phyloP scores from a whole-genome alignment of 176 grass and related monocot genomes.

The Puya raimondii region DNA sequence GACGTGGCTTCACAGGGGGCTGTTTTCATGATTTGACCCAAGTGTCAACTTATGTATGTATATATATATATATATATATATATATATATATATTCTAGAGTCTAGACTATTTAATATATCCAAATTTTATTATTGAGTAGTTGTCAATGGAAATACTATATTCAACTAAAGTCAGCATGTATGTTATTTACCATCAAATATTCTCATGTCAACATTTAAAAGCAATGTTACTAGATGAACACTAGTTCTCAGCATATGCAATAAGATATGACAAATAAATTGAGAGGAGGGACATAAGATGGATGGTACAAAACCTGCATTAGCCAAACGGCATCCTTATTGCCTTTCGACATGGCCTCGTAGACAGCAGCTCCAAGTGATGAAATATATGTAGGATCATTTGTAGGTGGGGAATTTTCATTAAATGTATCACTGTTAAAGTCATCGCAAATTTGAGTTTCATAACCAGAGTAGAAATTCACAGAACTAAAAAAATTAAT shows the following conservation, averaged over 20 bases:
- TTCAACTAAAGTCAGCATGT: too few relatives aligned
- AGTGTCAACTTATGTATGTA: too few relatives aligned
- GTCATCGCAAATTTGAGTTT: constrained; percentile 15
- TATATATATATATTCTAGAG: too few relatives aligned
- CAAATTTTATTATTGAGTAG: too few relatives aligned
- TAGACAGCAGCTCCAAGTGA: constrained; percentile 88
- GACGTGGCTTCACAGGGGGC: too few relatives aligned
- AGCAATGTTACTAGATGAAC: neutral
- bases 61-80: too few relatives aligned
- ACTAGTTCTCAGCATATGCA: too few relatives aligned
- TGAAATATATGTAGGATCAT: constrained; percentile 81
- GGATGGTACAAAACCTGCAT: constrained; percentile 60
- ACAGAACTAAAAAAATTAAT: neutral
- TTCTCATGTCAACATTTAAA: neutral
- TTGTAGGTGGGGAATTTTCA: constrained; percentile 91
- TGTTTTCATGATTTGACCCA: too few relatives aligned
- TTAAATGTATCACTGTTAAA: constrained; percentile 93
- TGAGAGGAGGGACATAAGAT: neutral
- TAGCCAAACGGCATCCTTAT: constrained; percentile 89
- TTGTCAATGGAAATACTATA: too few relatives aligned
- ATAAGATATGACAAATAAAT: neutral
- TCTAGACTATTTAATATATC: too few relatives aligned
- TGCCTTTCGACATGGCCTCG: constrained; percentile 69
- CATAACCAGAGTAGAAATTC: neutral
- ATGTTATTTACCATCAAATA: too few relatives aligned